A percentile compares a stretch with the other conserved stretches of the same genome.
phyloP scores from a whole-genome alignment of 2,329 filamentous ascomycete species.

The Penicillium sp. region DNA sequence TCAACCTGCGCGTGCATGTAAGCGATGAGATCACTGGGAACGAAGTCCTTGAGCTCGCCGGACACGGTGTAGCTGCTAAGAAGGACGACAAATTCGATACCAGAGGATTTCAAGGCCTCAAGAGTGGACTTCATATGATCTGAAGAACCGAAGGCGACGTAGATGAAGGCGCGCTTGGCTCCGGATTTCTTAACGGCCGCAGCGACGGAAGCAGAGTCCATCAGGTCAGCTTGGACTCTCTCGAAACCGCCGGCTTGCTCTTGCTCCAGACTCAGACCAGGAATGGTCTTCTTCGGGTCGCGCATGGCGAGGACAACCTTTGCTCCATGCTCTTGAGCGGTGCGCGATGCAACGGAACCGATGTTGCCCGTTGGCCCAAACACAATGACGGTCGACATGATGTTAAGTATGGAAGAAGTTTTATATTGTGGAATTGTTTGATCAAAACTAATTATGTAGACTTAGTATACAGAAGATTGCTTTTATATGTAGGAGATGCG shows the following conservation, averaged over 20 bases:
- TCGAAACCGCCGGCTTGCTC: conserved; percentile 33
- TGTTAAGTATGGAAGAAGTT: background rate
- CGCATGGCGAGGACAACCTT: conserved; percentile 51
- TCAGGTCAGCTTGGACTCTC: conserved; percentile 48
- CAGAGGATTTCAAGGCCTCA: conserved; percentile 45
- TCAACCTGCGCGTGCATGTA: conserved; percentile 48
- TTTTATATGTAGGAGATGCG: background rate
- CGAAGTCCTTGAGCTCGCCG: conserved; percentile 26
- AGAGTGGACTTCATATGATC: conserved; percentile 45
- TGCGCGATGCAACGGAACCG: conserved; percentile 41
- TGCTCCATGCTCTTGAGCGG: conserved; percentile 41
- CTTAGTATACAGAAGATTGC: background rate
- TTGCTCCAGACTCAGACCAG: conserved; percentile 27
- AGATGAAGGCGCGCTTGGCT: conserved; percentile 52
- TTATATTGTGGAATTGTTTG: background rate
- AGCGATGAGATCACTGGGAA: conserved; percentile 34
- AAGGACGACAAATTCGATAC: conserved; percentile 49
- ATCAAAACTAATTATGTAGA: background rate
- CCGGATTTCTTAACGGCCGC: conserved; percentile 39
- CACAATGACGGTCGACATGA: conserved; percentile 38
- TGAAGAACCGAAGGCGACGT: conserved; percentile 32
- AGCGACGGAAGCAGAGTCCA: conserved; percentile 40
- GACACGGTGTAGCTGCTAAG: conserved; percentile 42
- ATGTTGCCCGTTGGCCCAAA: conserved; percentile 53
- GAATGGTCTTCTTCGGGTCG: conserved; percentile 45